Conservation (phyloP, 495 filamentous ascomycete species). For the Aspergillus ostianus region DNA sequence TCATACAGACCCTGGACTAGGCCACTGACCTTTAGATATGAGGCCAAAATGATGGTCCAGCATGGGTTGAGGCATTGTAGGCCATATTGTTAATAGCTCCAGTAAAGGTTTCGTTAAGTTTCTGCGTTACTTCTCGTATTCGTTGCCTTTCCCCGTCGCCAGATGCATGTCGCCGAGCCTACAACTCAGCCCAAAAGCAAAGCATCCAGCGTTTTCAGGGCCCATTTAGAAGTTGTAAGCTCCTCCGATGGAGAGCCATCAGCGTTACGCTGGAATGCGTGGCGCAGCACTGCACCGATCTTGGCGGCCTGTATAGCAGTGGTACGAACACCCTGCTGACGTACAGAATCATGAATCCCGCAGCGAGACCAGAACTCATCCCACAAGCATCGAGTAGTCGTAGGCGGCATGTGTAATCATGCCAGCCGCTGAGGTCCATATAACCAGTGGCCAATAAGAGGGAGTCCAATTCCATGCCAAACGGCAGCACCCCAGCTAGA, state of each 20-base stretch:
- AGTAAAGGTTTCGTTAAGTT: too few relatives aligned
- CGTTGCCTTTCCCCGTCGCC: too few relatives aligned
- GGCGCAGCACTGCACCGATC: constrained; percentile 22
- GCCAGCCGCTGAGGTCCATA: constrained; percentile 27
- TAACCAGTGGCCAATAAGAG: constrained; percentile 27
- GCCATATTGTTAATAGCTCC: too few relatives aligned
- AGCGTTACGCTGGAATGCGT: constrained; percentile 27
- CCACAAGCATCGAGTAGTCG: constrained; percentile 22
- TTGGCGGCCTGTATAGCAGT: constrained; percentile 19
- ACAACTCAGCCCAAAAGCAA: constrained; percentile 16
- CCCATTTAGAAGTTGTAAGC: constrained; percentile 16
- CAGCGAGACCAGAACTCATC: constrained; percentile 25
- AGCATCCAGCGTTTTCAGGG: constrained; percentile 12
- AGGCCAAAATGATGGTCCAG: too few relatives aligned
- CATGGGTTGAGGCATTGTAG: too few relatives aligned
- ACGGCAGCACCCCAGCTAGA: constrained; percentile 26
- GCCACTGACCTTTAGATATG: too few relatives aligned
- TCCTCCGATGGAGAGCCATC: constrained; percentile 25
- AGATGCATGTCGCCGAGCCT: too few relatives aligned
- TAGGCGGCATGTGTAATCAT: constrained; percentile 21
- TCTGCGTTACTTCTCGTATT: too few relatives aligned
- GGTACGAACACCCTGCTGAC: constrained; percentile 12
- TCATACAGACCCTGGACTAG: too few relatives aligned
- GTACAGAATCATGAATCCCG: constrained; percentile 18
- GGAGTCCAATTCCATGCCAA: constrained; percentile 31